Conservation (phyloP, 371 early-diverging fungal genomes). For the Mucor saturninus region DNA sequence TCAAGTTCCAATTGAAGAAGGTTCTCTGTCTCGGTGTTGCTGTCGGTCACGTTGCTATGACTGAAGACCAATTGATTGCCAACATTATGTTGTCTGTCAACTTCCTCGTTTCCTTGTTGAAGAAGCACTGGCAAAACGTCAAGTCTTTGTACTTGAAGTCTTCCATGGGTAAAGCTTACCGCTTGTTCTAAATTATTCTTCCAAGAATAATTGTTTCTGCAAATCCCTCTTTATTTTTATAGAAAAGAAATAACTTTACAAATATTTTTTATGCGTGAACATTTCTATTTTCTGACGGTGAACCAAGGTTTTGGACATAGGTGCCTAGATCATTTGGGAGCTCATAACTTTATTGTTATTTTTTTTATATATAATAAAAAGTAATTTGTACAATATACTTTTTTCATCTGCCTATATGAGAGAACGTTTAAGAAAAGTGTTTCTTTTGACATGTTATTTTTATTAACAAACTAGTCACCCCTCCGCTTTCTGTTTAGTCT, state of each 20-base stretch:
- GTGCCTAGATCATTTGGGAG: constrained; percentile 45
- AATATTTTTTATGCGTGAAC: constrained; percentile 20
- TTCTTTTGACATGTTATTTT: background rate
- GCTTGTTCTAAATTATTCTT: constrained; percentile 67
- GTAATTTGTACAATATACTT: constrained; percentile 4
- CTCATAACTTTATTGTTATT: constrained; percentile 20
- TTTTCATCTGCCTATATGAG: background rate
- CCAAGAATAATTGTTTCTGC: too few species aligned
- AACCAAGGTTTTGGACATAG: constrained; percentile 40
- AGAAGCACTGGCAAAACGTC: constrained; percentile 99
- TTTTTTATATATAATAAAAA: constrained; percentile 9
- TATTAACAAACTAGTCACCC: too few species aligned
- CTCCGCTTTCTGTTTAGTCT: too few species aligned
- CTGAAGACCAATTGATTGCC: constrained; percentile 92
- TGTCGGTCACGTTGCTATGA: constrained; percentile 96
- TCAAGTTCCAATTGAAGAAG: constrained; percentile 99
- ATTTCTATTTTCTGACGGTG: constrained; percentile 35
- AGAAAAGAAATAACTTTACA: background rate
- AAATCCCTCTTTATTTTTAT: background rate
- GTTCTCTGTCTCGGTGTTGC: constrained; percentile 98
- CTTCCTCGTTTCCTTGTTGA: constrained; percentile 96
- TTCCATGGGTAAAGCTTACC: constrained; percentile 95
- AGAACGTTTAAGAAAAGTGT: background rate
- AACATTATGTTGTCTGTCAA: constrained; percentile 99
- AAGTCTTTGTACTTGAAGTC: constrained; percentile 98